Conservation (phyloP, 2,329 filamentous ascomycete genomes). For the Colletotrichum sidae region DNA sequence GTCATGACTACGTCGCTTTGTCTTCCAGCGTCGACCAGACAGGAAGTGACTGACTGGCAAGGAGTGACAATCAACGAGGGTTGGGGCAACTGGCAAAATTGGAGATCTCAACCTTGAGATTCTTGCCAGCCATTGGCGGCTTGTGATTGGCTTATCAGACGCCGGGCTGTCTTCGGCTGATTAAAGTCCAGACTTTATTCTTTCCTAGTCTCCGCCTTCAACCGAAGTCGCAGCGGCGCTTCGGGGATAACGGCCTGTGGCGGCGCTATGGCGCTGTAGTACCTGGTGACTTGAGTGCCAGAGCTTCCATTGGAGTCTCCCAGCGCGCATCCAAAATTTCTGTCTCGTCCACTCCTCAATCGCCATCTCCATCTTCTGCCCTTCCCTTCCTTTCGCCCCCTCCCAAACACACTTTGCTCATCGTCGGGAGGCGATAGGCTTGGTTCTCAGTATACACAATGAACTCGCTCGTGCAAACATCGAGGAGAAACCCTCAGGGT, state of each 20-base stretch:
- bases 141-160: constrained; percentile 11
- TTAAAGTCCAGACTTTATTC: constrained; percentile 38
- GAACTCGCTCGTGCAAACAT: constrained; percentile 55
- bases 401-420: constrained; percentile 38
- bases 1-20: constrained; percentile 51
- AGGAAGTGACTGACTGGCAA: not conserved
- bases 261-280: too few relatives aligned
- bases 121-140: constrained; percentile 12
- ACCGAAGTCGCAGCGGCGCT: constrained; percentile 48
- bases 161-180: constrained; percentile 34
- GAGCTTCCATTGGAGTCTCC: constrained; percentile 18
- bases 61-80: constrained; percentile 21
- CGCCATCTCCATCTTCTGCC: constrained; percentile 38
- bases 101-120: constrained; percentile 24
- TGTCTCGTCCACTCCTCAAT: constrained; percentile 43
- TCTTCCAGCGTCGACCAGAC: too few relatives aligned
- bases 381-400: constrained; percentile 37
- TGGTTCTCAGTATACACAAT: constrained; percentile 48
- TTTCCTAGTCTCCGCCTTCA: constrained; percentile 47
- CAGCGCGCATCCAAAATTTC: constrained; percentile 49
- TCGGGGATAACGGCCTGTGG: too few relatives aligned
- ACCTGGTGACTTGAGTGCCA: too few relatives aligned
- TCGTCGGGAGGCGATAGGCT: constrained; percentile 45
- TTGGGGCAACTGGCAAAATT: constrained; percentile 29
- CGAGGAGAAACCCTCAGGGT: constrained; percentile 57